Evolutionary conservation across 2,329 filamentous ascomycete species (phyloP), one percentile per base, ranked within the genome.

Genomic region (Xylariomycetidae sp.): DNA sequence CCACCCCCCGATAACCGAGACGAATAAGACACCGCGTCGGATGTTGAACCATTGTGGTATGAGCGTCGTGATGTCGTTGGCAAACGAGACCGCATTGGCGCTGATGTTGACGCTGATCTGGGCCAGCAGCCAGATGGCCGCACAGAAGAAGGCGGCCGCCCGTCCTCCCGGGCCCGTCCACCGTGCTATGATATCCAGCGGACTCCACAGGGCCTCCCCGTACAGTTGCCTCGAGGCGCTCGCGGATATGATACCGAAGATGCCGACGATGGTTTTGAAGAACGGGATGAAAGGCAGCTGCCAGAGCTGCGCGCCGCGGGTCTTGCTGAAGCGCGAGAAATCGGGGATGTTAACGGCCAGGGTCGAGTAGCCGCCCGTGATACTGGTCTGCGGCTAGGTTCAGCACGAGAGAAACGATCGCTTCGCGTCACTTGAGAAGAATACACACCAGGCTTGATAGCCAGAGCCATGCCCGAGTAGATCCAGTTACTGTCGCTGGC

Each of bases 271-370:
- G 5, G 66, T 70, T 32, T 64, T 64, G 34, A 71, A 64, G 31
- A 71, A 46, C 2, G 67, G 62, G 30, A 72, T 70, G 34, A 70
- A 54, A 4, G 67, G 64, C 1, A 70, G 54, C 30, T 68, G 66
- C 41, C 68, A 62, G 42, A 65, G 64, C 40, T 69, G 66, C 30
- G 67, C 64, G 25, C 57, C 56, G 25, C 64, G 56, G 30, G 64
- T 61, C 46, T 63, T 66, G 27, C 46, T 50, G 37, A 53, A 57
- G 11, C 54, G 49, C 4, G 52, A 51, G 37, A 61, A 57, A 34
- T 62, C 59, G 16, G 67, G 61, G 52, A 72, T 71, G 47, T 74
- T 74, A 35, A 71, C 64, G 2, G 67, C 67, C 36, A 69, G 58
- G 15, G 64, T 67, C 9, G 58, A 62, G 51, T 69, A 72, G 8